Percentiles rank a stretch among this genome's conserved stretches.
phyloP scores from a whole-genome alignment of 108 stramenopile genomes.

The Stephanodiscus minutulus region DNA sequence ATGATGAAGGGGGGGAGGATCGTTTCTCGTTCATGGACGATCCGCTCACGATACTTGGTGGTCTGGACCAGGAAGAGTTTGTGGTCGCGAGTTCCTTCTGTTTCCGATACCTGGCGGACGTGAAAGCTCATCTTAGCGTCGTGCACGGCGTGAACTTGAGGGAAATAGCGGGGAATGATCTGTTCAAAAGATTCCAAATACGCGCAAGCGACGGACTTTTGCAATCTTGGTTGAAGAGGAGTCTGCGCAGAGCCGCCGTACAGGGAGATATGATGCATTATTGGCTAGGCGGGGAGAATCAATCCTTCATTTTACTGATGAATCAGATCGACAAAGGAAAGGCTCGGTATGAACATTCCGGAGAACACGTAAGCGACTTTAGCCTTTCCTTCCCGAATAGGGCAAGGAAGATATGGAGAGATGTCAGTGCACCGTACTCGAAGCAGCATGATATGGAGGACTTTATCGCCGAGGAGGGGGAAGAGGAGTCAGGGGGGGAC shows the following conservation, averaged over 20 bases:
- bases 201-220: conserved; percentile 71
- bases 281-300: conserved; percentile 71
- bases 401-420: conserved; percentile 52
- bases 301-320: conserved; percentile 63
- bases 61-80: conserved; percentile 62
- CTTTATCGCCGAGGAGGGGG: conserved; percentile 60
- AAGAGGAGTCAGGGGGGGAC: conserved; percentile 44
- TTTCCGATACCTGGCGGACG: conserved; percentile 51
- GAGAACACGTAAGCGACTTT: conserved; percentile 46
- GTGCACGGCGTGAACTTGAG: conserved; percentile 63
- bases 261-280: conserved; percentile 77
- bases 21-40: conserved; percentile 55
- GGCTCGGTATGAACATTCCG: conserved; percentile 31
- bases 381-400: conserved; percentile 55
- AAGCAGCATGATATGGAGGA: conserved; percentile 57
- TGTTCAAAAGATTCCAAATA: conserved; percentile 69
- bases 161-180: conserved; percentile 66
- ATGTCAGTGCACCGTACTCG: conserved; percentile 59
- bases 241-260: conserved; percentile 27
- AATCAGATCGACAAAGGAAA: conserved; percentile 45
- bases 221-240: conserved; percentile 60
- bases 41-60: conserved; percentile 72
- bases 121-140: conserved; percentile 69
- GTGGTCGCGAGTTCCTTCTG: conserved; percentile 70
- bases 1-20: conserved; percentile 34